Evolutionary conservation across 306 rosid species (phyloP).

Genomic region (Cicer judaicum): DNA sequence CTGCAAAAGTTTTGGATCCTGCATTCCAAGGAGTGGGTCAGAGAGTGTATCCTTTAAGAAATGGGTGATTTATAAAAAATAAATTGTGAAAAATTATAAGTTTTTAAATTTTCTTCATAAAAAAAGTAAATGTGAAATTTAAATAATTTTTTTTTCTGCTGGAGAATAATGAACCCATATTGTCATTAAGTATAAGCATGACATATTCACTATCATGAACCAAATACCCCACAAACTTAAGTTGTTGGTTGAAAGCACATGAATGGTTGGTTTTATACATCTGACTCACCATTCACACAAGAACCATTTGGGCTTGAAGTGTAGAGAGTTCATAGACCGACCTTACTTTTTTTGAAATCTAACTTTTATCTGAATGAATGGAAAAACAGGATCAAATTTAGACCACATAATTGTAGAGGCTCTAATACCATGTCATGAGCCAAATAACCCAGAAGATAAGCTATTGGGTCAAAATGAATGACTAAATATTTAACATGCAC

Average conservation of each 20-base stretch:
- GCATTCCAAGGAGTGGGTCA: constrained; percentile 98
- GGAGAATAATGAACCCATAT: constrained; percentile 14
- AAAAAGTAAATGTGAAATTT: constrained; percentile 13
- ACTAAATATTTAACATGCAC: constrained; percentile 14
- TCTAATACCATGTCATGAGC: constrained; percentile 20
- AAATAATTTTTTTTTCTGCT: not conserved
- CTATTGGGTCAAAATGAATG: constrained; percentile 3
- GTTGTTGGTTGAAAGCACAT: not conserved
- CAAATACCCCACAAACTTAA: constrained; percentile 8
- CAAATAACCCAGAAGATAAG: constrained; percentile 25
- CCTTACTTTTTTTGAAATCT: constrained; percentile 20
- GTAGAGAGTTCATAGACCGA: not conserved
- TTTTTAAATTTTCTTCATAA: not conserved
- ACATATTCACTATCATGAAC: constrained; percentile 13
- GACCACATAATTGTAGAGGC: constrained; percentile 19
- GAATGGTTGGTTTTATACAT: not conserved
- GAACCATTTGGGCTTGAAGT: constrained; percentile 17
- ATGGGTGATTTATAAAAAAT: constrained; percentile 42
- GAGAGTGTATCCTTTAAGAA: constrained; percentile 81
- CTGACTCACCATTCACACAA: not conserved
- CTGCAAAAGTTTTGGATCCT: constrained; percentile 81
- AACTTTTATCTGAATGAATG: constrained; percentile 9
- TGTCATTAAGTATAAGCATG: constrained; percentile 34
- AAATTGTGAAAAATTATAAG: constrained; percentile 19
- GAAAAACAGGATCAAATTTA: not conserved